Evolutionary conservation across 139 green algal genomes (phyloP).

Genomic region (Raphidocelis subcapitata): DNA sequence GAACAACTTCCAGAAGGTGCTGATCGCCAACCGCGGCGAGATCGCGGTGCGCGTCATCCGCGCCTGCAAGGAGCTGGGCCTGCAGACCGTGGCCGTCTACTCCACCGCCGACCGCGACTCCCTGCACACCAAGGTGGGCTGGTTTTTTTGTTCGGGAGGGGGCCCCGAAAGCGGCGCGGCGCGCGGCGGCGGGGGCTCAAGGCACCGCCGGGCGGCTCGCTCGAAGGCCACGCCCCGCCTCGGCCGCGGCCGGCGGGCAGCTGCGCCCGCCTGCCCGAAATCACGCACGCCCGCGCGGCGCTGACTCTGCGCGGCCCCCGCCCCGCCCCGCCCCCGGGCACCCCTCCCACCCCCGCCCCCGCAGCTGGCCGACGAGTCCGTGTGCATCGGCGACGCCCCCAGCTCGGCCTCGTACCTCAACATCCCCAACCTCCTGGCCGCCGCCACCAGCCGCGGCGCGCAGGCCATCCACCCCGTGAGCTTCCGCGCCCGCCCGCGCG

Average conservation of each 20-base stretch:
- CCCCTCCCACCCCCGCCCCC: not conserved
- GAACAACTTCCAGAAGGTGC: slow-evolving; percentile 69
- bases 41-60: slow-evolving; percentile 94
- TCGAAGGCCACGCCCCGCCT: no score
- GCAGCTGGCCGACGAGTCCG: slow-evolving; percentile 91
- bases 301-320: no score
- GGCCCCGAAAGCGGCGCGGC: no score
- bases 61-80: slow-evolving; percentile 90
- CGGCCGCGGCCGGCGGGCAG: no score
- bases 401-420: slow-evolving; percentile 91
- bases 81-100: slow-evolving; percentile 91
- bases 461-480: slow-evolving; percentile 92
- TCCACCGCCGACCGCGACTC: slow-evolving; percentile 85
- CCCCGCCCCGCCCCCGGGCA: no score
- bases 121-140: slow-evolving; percentile 80
- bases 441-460: slow-evolving; percentile 80
- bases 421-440: slow-evolving; percentile 92
- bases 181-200: no score
- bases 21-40: slow-evolving; percentile 92
- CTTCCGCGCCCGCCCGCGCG: no score
- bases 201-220: no score
- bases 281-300: no score
- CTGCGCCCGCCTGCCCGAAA: no score
- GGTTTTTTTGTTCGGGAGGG: no score
- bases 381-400: slow-evolving; percentile 90